Percentiles rank a stretch among this genome's conserved stretches.
phyloP scores from a whole-genome alignment of 306 rosid species.

The Glycine soja region DNA sequence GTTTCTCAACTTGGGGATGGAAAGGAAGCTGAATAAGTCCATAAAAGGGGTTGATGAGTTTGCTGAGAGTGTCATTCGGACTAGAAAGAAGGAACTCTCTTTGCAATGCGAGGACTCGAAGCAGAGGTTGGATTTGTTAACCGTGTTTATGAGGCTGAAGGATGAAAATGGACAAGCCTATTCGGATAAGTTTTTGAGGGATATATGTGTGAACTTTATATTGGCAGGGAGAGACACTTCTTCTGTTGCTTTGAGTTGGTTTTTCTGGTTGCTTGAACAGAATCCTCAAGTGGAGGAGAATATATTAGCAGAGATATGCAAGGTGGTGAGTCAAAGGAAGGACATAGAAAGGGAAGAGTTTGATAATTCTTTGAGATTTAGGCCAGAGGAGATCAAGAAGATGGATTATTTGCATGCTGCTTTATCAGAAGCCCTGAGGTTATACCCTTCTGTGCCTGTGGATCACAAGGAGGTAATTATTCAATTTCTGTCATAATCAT shows the following conservation, averaged over 20 bases:
- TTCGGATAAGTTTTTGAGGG: conserved; percentile 85
- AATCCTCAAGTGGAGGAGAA: conserved; percentile 73
- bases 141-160: conserved; percentile 74
- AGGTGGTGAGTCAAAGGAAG: conserved; percentile 59
- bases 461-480: conserved; percentile 91
- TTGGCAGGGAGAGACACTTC: conserved; percentile 97
- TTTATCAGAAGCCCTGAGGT: conserved; percentile 80
- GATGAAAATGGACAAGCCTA: conserved; percentile 72
- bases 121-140: conserved; percentile 61
- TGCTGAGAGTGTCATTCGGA: conserved; percentile 74
- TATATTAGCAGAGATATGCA: conserved; percentile 66
- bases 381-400: conserved; percentile 79
- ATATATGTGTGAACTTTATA: conserved; percentile 91
- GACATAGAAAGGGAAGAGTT: conserved; percentile 38
- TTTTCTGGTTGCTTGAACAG: conserved; percentile 79
- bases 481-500: background rate
- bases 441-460: conserved; percentile 92
- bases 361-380: conserved; percentile 52
- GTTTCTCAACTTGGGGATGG: conserved; percentile 70
- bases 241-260: conserved; percentile 96
- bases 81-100: conserved; percentile 75
- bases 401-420: conserved; percentile 98
- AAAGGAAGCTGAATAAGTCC: conserved; percentile 65
- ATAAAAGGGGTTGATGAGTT: conserved; percentile 77
- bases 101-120: conserved; percentile 27